Evolutionary conservation across 2,329 filamentous ascomycete genomes (phyloP).

Genomic region (Coniochaeta ligniaria): DNA sequence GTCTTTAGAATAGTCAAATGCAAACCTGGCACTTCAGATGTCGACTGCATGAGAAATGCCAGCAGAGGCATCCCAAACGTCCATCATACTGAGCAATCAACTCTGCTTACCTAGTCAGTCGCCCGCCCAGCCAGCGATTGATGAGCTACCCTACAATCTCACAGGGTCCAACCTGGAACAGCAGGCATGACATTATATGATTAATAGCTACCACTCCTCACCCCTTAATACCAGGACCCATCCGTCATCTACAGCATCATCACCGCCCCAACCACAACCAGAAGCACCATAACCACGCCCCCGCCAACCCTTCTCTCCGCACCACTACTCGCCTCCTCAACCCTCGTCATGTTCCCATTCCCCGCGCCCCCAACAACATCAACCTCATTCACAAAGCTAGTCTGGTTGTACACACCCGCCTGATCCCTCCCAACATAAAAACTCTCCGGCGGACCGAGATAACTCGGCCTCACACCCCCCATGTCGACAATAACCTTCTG

Average conservation of each 20-base stretch:
- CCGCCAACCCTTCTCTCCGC: not conserved
- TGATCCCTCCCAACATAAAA: constrained; percentile 35
- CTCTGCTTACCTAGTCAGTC: no score
- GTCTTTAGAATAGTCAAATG: not conserved
- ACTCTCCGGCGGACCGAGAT: constrained; percentile 50
- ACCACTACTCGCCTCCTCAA: not conserved
- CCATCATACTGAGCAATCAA: no score
- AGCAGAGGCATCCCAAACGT: no score
- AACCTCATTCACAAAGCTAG: constrained; percentile 24
- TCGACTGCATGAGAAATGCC: no score
- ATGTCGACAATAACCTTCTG: constrained; percentile 51
- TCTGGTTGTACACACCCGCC: constrained; percentile 26
- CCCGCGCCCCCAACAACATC: constrained; percentile 10
- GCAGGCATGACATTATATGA: not conserved
- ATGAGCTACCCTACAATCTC: no score
- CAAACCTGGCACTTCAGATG: not conserved
- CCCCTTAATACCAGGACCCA: not conserved
- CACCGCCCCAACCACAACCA: not conserved
- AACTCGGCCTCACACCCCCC: constrained; percentile 46
- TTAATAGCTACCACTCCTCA: not conserved
- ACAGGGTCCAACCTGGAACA: no score
- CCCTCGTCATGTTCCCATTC: constrained; percentile 1
- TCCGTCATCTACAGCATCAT: not conserved
- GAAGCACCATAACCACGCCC: not conserved
- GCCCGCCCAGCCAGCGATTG: no score